phyloP scores from a whole-genome alignment of 345 rosid genomes.

The Arabis alpina region DNA sequence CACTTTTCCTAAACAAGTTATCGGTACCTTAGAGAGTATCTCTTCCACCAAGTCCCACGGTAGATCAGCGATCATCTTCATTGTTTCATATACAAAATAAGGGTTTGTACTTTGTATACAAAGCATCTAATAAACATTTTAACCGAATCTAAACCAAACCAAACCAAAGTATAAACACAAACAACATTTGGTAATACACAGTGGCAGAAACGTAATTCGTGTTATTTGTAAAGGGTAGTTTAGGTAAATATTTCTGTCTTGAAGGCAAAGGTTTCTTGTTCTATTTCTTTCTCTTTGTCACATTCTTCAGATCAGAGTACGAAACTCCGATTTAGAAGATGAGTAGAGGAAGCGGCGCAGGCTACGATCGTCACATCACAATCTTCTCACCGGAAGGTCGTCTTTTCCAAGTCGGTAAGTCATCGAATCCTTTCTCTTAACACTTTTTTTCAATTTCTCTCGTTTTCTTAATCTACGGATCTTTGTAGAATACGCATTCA shows the following conservation, averaged over 20 bases:
- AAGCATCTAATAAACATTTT: no score
- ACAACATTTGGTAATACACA: no score
- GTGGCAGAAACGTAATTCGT: no score
- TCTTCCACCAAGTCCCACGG: not conserved
- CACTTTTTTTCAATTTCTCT: not conserved
- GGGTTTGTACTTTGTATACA: not conserved
- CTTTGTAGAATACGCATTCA: conserved; percentile 88
- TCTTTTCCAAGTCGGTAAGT: conserved; percentile 85
- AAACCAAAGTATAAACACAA: no score
- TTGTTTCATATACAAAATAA: not conserved
- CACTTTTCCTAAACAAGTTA: not conserved
- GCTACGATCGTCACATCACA: conserved; percentile 89
- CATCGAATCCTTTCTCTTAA: not conserved
- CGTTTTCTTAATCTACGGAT: not conserved
- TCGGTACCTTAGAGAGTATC: not conserved
- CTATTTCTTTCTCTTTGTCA: not conserved
- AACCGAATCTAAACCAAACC: no score
- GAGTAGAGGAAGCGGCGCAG: conserved; percentile 91
- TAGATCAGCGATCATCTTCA: not conserved
- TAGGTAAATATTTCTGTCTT: conserved; percentile 34
- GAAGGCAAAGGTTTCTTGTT: conserved; percentile 40
- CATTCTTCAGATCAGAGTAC: conserved; percentile 27
- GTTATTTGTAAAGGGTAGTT: not conserved
- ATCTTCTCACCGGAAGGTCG: conserved; percentile 93
- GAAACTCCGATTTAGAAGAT: conserved; percentile 36